A percentile compares a stretch with the other conserved stretches of the same genome.
Evolutionary conservation across 805 yeast genomes (phyloP).

Genomic region (Starmerella etchellsii): DNA sequence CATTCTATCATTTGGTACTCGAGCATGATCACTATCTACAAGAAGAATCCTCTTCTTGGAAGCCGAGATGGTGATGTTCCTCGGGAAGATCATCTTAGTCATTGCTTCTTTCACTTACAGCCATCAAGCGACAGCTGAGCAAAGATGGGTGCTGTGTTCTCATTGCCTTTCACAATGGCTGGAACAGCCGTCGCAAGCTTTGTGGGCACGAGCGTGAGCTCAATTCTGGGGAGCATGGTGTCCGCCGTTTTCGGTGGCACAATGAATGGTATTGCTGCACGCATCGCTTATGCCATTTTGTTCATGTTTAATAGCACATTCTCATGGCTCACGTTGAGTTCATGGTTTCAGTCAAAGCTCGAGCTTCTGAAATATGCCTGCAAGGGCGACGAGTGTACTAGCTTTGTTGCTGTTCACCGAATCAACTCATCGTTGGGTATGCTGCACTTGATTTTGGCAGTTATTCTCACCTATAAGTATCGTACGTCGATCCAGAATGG

Average conservation of each 20-base stretch:
- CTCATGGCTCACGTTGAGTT: slow-evolving; percentile 87
- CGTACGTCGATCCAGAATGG: slow-evolving; percentile 77
- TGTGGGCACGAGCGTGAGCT: slow-evolving; percentile 68
- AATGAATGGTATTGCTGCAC: slow-evolving; percentile 66
- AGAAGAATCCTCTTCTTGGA: too few relatives aligned
- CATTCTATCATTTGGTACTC: too few relatives aligned
- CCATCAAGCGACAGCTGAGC: too few relatives aligned
- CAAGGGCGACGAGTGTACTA: slow-evolving; percentile 72
- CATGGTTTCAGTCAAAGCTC: slow-evolving; percentile 60
- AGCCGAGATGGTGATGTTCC: too few relatives aligned
- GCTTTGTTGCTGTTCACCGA: slow-evolving; percentile 90
- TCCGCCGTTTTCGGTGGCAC: slow-evolving; percentile 34
- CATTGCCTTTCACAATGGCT: slow-evolving; percentile 36
- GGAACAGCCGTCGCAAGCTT: slow-evolving; percentile 53
- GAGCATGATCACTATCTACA: too few relatives aligned
- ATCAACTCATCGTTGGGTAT: slow-evolving; percentile 77
- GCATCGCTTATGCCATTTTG: slow-evolving; percentile 72
- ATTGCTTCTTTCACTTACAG: too few relatives aligned
- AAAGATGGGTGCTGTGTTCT: slow-evolving; percentile 34
- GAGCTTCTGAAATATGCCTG: slow-evolving; percentile 62
- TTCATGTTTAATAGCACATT: slow-evolving; percentile 65
- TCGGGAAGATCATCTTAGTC: too few relatives aligned
- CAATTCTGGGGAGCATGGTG: slow-evolving; percentile 40
- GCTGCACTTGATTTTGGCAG: slow-evolving; percentile 61
- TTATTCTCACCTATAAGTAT: slow-evolving; percentile 50